Evolutionary conservation across 2,329 filamentous ascomycete species (phyloP), one percentile per base, ranked within the genome.

Genomic region (Tolypocladium guangdongense): DNA sequence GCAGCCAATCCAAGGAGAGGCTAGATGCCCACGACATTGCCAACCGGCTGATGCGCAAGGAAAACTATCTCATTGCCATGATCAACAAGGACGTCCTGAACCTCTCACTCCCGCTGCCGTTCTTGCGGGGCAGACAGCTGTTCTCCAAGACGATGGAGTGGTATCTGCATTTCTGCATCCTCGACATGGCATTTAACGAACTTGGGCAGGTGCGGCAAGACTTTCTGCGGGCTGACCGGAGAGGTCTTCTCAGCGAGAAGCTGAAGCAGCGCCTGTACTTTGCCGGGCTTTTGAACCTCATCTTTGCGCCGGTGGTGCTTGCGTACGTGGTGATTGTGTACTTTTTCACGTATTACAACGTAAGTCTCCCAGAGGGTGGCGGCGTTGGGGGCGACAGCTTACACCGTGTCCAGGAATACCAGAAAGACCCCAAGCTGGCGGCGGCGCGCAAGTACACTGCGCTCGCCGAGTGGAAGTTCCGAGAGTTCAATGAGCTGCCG

Each of bases 11-110:
- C 24, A 95, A 96, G 67, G 90, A 97, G 70, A 81, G 92, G 57
- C 84, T 99, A 61, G 93, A 96, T 69, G 93, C 93, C 12, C 90
- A 96, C 63, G 93, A 96, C 64, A 97, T 99, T 66, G 93, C 93
- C 7, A 99, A 97, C 65, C 83, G 93, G 35, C 73, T 99, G 47
- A 97, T 99, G 93, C 86, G 93, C 55, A 87, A 89, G 64, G 92
- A 96, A 58, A 99, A 99, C 64, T 99, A 96, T 63, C 81, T 96
- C 57, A 96, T 99, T 62, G 93, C 93, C 5, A 77, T 99, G 63
- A 90, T 97, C 72, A 99, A 99, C 75, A 97, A 99, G 68, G 93
- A 97, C 56, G 82, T 97, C 38, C 71, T 99, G 43, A 86, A 99
- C 64, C 75, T 97, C 47, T 90, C 88, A 0, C 78, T 96, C 3